A percentile compares a stretch with the other conserved stretches of the same genome.
These are phyloP conservation scores for Saccharomycopsis sp. DNA, from an alignment of 805 yeast genomes.

Conservation along the genomic window DNA sequence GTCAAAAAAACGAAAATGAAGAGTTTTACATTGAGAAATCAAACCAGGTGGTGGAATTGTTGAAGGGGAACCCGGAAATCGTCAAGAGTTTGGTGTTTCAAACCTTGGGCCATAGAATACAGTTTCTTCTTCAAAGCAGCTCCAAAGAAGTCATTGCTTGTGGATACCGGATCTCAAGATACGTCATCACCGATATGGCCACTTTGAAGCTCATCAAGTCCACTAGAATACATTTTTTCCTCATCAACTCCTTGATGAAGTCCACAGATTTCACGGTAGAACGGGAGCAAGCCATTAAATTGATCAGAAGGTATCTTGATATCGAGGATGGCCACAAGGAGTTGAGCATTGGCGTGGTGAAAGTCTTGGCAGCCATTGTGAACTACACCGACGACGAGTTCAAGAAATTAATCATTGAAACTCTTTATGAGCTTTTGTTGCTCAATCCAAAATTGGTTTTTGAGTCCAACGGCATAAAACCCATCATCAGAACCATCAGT, in stretches of 20 bases:
- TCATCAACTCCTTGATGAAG: slow-evolving; percentile 56
- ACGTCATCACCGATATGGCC: slow-evolving; percentile 45
- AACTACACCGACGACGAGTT: slow-evolving; percentile 45
- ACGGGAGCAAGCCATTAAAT: slow-evolving; percentile 66
- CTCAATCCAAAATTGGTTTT: slow-evolving; percentile 35
- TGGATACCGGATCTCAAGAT: slow-evolving; percentile 67
- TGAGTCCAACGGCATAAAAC: slow-evolving; percentile 35
- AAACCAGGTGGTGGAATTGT: slow-evolving; percentile 51
- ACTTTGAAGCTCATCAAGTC: slow-evolving; percentile 37
- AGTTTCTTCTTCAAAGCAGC: slow-evolving; percentile 47
- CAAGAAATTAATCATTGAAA: slow-evolving; percentile 42
- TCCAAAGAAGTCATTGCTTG: slow-evolving; percentile 59
- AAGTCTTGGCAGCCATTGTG: slow-evolving; percentile 51
- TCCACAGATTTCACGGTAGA: slow-evolving; percentile 49
- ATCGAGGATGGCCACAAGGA: slow-evolving; percentile 43
- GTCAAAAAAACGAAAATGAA: slow-evolving; percentile 42
- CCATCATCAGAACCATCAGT: slow-evolving; percentile 37
- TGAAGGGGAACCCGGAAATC: slow-evolving; percentile 49
- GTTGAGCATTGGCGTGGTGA: slow-evolving; percentile 51
- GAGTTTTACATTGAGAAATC: slow-evolving; percentile 47
- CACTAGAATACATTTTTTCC: slow-evolving; percentile 46
- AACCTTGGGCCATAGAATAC: slow-evolving; percentile 49
- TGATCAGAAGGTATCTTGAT: slow-evolving; percentile 54
- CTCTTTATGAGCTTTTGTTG: slow-evolving; percentile 42
- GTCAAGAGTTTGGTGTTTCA: slow-evolving; percentile 55